phyloP scores from a whole-genome alignment of 495 filamentous ascomycete genomes.

The Aspergillus affinis region DNA sequence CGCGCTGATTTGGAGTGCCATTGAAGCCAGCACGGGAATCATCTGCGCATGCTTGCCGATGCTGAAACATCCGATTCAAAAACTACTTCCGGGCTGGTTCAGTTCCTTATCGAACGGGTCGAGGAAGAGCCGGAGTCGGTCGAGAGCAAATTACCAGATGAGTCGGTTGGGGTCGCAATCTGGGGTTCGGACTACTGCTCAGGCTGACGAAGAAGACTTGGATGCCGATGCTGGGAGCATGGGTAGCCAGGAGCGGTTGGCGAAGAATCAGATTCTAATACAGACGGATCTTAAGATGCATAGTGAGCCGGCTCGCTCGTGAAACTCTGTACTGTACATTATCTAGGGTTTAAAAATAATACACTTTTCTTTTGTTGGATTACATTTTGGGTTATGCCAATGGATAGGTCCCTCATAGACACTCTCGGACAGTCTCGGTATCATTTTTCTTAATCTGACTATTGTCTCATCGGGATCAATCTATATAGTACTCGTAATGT shows the following conservation, averaged over 20 bases:
- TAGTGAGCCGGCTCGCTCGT: conserved; percentile 8
- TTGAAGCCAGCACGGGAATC: conserved; percentile 26
- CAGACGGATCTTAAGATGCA: conserved; percentile 19
- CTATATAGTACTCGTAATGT: no score
- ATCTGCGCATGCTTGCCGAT: conserved; percentile 30
- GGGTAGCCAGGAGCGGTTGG: conserved; percentile 18
- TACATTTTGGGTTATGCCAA: no score
- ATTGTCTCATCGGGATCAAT: no score
- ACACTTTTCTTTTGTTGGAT: no score
- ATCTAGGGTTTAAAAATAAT: no score
- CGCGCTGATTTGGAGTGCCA: conserved; percentile 27
- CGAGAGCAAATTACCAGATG: conserved; percentile 12
- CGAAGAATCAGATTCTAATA: conserved; percentile 18
- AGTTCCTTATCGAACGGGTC: conserved; percentile 12
- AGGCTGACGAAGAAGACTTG: background rate
- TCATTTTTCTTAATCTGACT: no score
- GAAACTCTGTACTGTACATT: background rate
- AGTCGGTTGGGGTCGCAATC: conserved; percentile 12
- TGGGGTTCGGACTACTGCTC: conserved; percentile 4
- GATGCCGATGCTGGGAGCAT: conserved; percentile 14
- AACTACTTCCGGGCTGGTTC: conserved; percentile 28
- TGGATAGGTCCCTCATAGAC: no score
- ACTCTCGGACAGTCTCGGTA: no score
- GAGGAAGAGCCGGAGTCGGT: conserved; percentile 7
- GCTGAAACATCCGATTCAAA: conserved; percentile 33